phyloP scores from a whole-genome alignment of 1,284 basidiomycete species.

The Irpex lacteus region DNA sequence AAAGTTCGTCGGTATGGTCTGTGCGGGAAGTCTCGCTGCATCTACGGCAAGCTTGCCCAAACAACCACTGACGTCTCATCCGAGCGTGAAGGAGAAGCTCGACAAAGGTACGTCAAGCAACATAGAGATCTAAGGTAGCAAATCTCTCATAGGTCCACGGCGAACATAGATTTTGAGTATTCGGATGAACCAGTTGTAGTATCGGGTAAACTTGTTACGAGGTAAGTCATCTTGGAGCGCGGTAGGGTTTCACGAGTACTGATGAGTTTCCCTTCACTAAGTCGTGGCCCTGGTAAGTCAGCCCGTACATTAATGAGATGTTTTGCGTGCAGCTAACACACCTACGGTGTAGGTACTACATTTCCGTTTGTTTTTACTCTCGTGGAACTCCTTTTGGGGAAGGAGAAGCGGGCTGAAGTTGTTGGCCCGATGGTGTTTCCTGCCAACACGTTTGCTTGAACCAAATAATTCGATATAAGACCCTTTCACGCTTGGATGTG shows the following conservation, averaged over 20 bases:
- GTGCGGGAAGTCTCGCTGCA: slow-evolving; percentile 75
- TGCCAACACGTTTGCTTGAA: slow-evolving; percentile 36
- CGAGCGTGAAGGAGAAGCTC: slow-evolving; percentile 66
- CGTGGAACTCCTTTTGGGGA: slow-evolving; percentile 67
- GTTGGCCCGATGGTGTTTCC: slow-evolving; percentile 78
- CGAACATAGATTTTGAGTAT: slow-evolving; percentile 67
- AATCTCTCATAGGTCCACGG: no score
- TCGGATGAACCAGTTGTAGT: slow-evolving; percentile 77
- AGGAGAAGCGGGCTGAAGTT: slow-evolving; percentile 65
- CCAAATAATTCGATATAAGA: background rate
- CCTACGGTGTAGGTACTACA: slow-evolving; percentile 52
- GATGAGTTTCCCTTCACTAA: slow-evolving; percentile 24
- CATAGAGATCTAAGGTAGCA: no score
- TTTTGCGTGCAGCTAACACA: background rate
- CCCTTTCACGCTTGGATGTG: no score
- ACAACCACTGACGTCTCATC: slow-evolving; percentile 78
- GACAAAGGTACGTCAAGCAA: slow-evolving; percentile 43
- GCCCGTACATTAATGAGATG: background rate
- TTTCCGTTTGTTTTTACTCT: slow-evolving; percentile 77
- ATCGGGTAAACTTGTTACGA: slow-evolving; percentile 74
- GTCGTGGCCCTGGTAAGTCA: slow-evolving; percentile 72
- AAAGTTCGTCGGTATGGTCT: slow-evolving; percentile 80
- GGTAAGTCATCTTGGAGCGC: slow-evolving; percentile 38
- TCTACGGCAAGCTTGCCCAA: slow-evolving; percentile 59
- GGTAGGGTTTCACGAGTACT: background rate